These are phyloP conservation scores for Metrosideros polymorpha DNA, from an alignment of 441 rosid genomes.

Conservation along the genomic window DNA sequence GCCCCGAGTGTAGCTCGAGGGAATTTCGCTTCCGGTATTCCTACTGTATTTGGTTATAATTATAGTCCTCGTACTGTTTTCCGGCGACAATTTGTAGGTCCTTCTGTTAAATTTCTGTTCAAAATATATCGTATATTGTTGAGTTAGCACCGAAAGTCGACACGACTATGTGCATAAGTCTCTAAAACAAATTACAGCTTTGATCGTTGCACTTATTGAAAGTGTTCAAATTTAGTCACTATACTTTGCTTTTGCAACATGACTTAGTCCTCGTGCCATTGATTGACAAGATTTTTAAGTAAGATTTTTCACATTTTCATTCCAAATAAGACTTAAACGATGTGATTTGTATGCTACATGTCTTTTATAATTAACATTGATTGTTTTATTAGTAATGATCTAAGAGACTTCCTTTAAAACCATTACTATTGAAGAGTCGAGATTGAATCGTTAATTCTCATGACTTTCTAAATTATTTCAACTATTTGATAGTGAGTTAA, in stretches of 20 bases:
- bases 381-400: not conserved
- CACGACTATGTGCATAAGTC: not conserved
- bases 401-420: not conserved
- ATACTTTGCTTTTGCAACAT: not conserved
- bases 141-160: not conserved
- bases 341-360: too few species aligned
- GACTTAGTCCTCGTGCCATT: too few species aligned
- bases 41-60: not conserved
- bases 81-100: not conserved
- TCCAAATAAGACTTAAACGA: too few species aligned
- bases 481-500: not conserved
- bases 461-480: not conserved
- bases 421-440: not conserved
- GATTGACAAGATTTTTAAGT: not conserved
- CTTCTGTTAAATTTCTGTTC: not conserved
- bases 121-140: not conserved
- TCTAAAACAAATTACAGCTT: not conserved
- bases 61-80: not conserved
- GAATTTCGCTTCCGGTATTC: not conserved
- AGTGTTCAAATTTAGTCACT: not conserved
- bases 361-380: not conserved
- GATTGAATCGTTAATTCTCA: not conserved
- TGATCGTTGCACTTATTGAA: not conserved
- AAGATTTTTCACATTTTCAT: not conserved
- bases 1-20: not conserved